Evolutionary conservation across 106 monocot genomes (phyloP).

Genomic region (Gastrodia elata): DNA sequence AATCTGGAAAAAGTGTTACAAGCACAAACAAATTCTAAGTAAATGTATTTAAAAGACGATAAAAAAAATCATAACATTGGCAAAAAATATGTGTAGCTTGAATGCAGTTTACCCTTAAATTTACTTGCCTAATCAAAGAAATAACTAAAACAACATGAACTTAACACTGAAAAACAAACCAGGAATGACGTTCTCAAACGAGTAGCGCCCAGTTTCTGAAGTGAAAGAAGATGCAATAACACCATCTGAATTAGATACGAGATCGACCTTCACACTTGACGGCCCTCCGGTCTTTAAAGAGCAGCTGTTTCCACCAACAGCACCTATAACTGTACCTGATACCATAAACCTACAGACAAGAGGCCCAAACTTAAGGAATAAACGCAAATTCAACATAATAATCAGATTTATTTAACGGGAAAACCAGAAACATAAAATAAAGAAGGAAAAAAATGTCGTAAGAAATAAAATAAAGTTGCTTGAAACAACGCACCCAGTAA

Average conservation of each 20-base stretch:
- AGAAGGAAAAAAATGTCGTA: slow-evolving; percentile 7
- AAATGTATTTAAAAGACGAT: no score
- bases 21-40: background rate
- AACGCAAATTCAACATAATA: background rate
- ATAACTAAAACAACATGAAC: background rate
- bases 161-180: slow-evolving; percentile 30
- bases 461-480: background rate
- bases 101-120: background rate
- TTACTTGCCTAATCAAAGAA: background rate
- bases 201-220: slow-evolving; percentile 54
- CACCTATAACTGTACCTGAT: slow-evolving; percentile 74
- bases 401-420: background rate
- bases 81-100: background rate
- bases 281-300: slow-evolving; percentile 62
- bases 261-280: slow-evolving; percentile 70
- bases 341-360: slow-evolving; percentile 60
- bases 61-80: no score
- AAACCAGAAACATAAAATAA: slow-evolving; percentile 4
- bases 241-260: slow-evolving; percentile 50
- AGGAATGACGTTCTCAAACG: slow-evolving; percentile 75
- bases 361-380: slow-evolving; percentile 4
- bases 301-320: slow-evolving; percentile 92
- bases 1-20: background rate
- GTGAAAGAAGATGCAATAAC: slow-evolving; percentile 63
- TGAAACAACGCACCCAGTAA: slow-evolving; percentile 64